phyloP scores from a whole-genome alignment of 2,329 filamentous ascomycete species.

The Calonectria pseudoreteaudii region DNA sequence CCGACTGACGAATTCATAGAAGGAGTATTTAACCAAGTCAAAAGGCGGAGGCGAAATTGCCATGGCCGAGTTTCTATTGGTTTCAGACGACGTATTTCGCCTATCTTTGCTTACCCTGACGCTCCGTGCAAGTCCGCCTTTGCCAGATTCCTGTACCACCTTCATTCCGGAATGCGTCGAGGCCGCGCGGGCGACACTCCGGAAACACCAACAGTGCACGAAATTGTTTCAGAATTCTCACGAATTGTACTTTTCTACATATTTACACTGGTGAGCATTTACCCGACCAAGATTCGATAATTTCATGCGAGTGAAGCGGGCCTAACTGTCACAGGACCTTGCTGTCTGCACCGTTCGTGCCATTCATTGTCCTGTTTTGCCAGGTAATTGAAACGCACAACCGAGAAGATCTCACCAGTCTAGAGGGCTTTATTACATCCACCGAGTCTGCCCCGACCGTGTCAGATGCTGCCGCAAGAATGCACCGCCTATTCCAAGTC shows the following conservation, averaged over 20 bases:
- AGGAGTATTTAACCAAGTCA: background rate
- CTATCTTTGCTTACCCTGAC: conserved; percentile 24
- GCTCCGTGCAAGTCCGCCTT: conserved; percentile 15
- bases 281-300: background rate
- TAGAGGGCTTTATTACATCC: background rate
- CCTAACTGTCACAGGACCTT: background rate
- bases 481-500: conserved; percentile 5
- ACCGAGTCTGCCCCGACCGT: background rate
- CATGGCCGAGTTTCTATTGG: background rate
- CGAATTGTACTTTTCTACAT: background rate
- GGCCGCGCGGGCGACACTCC: conserved; percentile 10
- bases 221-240: background rate
- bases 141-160: background rate
- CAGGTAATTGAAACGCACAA: conserved; percentile 16
- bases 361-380: conserved; percentile 12
- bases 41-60: no score
- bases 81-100: conserved; percentile 24
- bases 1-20: background rate
- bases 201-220: conserved; percentile 20
- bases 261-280: conserved; percentile 7
- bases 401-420: conserved; percentile 1
- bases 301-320: background rate
- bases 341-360: conserved; percentile 2
- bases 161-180: conserved; percentile 19
- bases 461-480: conserved; percentile 3